Conservation (phyloP, 2,329 filamentous ascomycete genomes). For the Claviceps quebecensis region DNA sequence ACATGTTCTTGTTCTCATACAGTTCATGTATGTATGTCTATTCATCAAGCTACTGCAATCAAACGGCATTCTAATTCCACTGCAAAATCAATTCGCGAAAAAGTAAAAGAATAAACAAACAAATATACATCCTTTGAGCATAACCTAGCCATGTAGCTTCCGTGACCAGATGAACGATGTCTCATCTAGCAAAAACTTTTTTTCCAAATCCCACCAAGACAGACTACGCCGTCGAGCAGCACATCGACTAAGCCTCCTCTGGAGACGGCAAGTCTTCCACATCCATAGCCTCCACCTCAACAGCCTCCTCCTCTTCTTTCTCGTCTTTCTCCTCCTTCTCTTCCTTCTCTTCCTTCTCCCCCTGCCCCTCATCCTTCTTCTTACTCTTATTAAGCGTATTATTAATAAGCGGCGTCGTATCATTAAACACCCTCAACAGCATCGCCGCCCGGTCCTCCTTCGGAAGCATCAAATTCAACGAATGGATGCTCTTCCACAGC, state of each 20-base stretch:
- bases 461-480: slow-evolving; percentile 91
- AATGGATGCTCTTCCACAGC: slow-evolving; percentile 84
- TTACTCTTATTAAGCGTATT: slow-evolving; percentile 39
- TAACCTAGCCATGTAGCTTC: no score
- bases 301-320: slow-evolving; percentile 17
- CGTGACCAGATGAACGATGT: no score
- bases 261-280: slow-evolving; percentile 25
- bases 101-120: no score
- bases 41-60: no score
- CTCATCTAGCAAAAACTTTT: no score
- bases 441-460: slow-evolving; percentile 93
- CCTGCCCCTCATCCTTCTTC: slow-evolving; percentile 11
- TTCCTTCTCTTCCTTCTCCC: neutral
- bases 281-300: slow-evolving; percentile 13
- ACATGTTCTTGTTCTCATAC: no score
- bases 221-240: no score
- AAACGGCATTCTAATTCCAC: no score
- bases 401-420: slow-evolving; percentile 72
- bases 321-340: slow-evolving; percentile 11
- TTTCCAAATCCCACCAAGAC: no score
- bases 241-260: slow-evolving; percentile 9
- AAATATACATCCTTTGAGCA: no score
- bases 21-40: no score
- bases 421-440: slow-evolving; percentile 82
- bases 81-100: no score